Evolutionary conservation across 768 basidiomycete species (phyloP), one percentile per base, ranked within the genome.

Genomic region (Lepiota brunneoincarnata): DNA sequence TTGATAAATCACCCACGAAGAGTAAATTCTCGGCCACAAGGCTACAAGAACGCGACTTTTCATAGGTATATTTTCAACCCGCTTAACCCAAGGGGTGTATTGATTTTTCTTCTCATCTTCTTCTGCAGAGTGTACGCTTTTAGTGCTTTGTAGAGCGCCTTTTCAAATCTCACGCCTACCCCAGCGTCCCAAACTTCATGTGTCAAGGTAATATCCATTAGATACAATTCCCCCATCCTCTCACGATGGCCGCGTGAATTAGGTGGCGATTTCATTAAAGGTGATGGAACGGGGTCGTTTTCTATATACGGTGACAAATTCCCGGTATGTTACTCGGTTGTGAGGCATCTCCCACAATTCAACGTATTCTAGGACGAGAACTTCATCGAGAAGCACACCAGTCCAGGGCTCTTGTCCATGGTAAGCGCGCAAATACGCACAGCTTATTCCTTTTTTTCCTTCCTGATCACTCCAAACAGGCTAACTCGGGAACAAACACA

Each of bases 271-370:
- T 99, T 98, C 59, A 61, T 95, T 60, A 95, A 95, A 57, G 84
- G 86, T 2, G 97, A 99, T 62, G 97, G 97, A 34, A 98, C 96
- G 1, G 97, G 97, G 1, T 84, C 87, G 0, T 94, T 95, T 71
- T 96, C 93, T n/a, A 92, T 99, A 59, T 98, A 97, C 62, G 96
- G 96, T 21, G 89, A 91, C 63, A 93, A 91, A 61, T 96, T 96
- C 63, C 89, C 87, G 0, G 94, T 95, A 40, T 55, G 83, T 72
- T 14, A 26, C 39, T 51, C 4, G 24, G 11, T 37, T 38, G 20
- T 38, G 36, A 28, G 10, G 17, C 17, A 10, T 17, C 0, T 26
- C 42, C 6, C 44, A 56, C 26, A 35, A 18, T 39, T 40, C 17
- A 56, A 14, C 46, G 7, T 15, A 11, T 12, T 41, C 14, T 57